phyloP scores from a whole-genome alignment of 805 yeast genomes.

The Ogataea kodamae region DNA sequence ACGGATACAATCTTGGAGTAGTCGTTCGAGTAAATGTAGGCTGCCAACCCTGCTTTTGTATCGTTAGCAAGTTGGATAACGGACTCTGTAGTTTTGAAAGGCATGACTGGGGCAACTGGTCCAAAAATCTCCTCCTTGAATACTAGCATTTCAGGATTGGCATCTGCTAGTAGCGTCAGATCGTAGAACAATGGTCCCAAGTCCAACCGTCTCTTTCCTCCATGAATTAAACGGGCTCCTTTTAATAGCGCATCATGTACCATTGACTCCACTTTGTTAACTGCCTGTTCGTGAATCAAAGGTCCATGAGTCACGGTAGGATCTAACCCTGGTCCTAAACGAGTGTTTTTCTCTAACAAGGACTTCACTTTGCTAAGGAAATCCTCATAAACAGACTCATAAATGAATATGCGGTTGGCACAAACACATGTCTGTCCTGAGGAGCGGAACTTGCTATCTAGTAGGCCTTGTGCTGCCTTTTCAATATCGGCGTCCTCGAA shows the following conservation, averaged over 20 bases:
- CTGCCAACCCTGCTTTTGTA: constrained; percentile 68
- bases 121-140: constrained; percentile 72
- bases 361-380: constrained; percentile 47
- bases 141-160: constrained; percentile 53
- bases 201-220: constrained; percentile 55
- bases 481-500: constrained; percentile 69
- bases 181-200: constrained; percentile 65
- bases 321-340: constrained; percentile 62
- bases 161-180: constrained; percentile 59
- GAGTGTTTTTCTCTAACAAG: constrained; percentile 40
- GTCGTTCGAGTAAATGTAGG: constrained; percentile 61
- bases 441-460: constrained; percentile 65
- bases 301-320: constrained; percentile 68
- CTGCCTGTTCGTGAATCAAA: constrained; percentile 54
- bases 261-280: constrained; percentile 54
- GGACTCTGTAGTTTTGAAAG: constrained; percentile 53
- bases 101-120: constrained; percentile 66
- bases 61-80: constrained; percentile 56
- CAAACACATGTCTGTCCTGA: constrained; percentile 81
- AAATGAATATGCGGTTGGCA: constrained; percentile 67
- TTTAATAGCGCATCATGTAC: constrained; percentile 59
- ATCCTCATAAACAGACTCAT: constrained; percentile 55
- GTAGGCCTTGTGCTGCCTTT: constrained; percentile 57
- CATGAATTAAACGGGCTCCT: constrained; percentile 58
- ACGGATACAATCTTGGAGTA: constrained; percentile 48